Conservation (phyloP, 345 rosid genomes). For the Ceriops decandra region DNA sequence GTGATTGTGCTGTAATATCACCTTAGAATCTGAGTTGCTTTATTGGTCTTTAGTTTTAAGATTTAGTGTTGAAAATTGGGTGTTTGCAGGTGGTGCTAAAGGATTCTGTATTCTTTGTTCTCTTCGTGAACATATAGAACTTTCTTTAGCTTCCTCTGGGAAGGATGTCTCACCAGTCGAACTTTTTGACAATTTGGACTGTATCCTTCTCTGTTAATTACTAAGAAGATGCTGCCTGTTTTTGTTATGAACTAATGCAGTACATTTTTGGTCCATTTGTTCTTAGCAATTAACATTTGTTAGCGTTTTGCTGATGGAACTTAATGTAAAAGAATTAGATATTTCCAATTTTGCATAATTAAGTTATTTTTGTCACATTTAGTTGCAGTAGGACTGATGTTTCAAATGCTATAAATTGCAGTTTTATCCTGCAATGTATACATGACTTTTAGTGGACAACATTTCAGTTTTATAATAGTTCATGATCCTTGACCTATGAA, state of each 20-base stretch:
- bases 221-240: background rate
- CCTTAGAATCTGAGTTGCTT: background rate
- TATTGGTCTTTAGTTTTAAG: background rate
- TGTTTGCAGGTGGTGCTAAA: constrained; percentile 44
- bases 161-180: constrained; percentile 39
- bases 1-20: constrained; percentile 32
- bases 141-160: constrained; percentile 46
- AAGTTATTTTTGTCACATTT: too few species aligned
- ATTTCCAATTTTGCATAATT: too few species aligned
- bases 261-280: background rate
- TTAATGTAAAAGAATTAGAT: too few species aligned
- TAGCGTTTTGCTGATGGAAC: background rate
- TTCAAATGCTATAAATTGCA: background rate
- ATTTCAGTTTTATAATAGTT: background rate
- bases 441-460: background rate
- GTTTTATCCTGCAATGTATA: background rate
- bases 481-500: constrained; percentile 38
- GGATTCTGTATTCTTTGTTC: constrained; percentile 55
- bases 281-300: background rate
- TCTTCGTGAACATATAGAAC: constrained; percentile 51
- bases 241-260: too few species aligned
- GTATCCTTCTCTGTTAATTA: constrained; percentile 49
- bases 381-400: background rate
- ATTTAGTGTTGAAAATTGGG: constrained; percentile 11
- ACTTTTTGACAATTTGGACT: constrained; percentile 48